A percentile compares a stretch with the other conserved stretches of the same genome.
Evolutionary conservation across 257 asterid genomes (phyloP).

Genomic region (Solanum pinnatisectum): DNA sequence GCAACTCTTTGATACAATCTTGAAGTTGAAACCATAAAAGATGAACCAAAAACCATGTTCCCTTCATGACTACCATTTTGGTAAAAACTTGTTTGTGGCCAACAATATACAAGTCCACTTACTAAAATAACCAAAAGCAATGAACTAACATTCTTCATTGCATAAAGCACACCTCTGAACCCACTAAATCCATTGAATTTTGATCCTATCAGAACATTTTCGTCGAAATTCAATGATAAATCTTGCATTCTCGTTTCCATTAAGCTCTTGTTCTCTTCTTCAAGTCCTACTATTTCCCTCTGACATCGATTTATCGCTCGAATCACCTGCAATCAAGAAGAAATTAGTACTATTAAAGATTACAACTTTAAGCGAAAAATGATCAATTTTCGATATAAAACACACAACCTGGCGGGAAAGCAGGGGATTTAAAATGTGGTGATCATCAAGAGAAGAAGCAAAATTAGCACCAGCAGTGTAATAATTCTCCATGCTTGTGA

Average conservation of each 20-base stretch:
- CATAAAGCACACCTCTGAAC: slow-evolving; percentile 57
- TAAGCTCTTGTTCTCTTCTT: slow-evolving; percentile 51
- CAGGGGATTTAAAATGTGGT: slow-evolving; percentile 30
- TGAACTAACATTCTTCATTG: slow-evolving; percentile 63
- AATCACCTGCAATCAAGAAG: slow-evolving; percentile 27
- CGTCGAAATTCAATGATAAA: slow-evolving; percentile 38
- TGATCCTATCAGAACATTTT: slow-evolving; percentile 34
- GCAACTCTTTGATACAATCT: slow-evolving; percentile 48
- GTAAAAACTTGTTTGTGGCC: slow-evolving; percentile 52
- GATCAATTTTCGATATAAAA: not conserved
- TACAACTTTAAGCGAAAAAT: not conserved
- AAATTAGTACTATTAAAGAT: not conserved
- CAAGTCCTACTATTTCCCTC: slow-evolving; percentile 46
- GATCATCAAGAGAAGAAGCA: slow-evolving; percentile 34
- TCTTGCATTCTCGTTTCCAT: slow-evolving; percentile 47
- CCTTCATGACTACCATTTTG: slow-evolving; percentile 23
- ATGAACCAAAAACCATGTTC: slow-evolving; percentile 19
- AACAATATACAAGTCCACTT: slow-evolving; percentile 56
- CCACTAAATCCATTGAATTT: slow-evolving; percentile 63
- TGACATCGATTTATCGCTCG: slow-evolving; percentile 55
- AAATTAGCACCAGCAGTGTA: slow-evolving; percentile 30
- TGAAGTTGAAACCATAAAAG: slow-evolving; percentile 41
- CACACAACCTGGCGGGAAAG: slow-evolving; percentile 62
- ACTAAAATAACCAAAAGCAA: slow-evolving; percentile 48
- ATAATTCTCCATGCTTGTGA: slow-evolving; percentile 48